phyloP scores from a whole-genome alignment of 129 eudicot species.

The Flaveria robusta region DNA sequence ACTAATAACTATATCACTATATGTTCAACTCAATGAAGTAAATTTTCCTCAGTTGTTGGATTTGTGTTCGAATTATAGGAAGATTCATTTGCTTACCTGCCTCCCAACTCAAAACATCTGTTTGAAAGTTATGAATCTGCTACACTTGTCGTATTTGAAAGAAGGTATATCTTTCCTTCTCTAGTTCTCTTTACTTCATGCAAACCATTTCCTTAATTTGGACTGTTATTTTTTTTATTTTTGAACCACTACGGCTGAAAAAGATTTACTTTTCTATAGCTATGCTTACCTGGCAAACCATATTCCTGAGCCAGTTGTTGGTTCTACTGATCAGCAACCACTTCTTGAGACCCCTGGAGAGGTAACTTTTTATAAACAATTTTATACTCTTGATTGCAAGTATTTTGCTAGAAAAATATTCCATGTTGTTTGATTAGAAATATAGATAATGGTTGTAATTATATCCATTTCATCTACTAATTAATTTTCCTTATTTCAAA shows the following conservation, averaged over 20 bases:
- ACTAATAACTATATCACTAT: neutral
- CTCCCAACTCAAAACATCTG: conserved; percentile 68
- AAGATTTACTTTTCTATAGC: conserved; percentile 38
- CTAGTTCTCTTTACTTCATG: neutral
- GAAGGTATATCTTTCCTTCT: conserved; percentile 50
- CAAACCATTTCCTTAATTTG: neutral
- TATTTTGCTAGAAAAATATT: neutral
- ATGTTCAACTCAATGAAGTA: neutral
- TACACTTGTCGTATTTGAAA: conserved; percentile 80
- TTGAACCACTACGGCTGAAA: conserved; percentile 16
- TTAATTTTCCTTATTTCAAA: neutral
- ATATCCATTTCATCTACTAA: conserved; percentile 8
- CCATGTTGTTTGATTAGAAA: neutral
- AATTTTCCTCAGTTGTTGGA: conserved; percentile 10
- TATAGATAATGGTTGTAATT: conserved; percentile 15
- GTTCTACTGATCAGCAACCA: conserved; percentile 78
- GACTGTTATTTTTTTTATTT: neutral
- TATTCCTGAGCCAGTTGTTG: conserved; percentile 59
- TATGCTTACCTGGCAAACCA: conserved; percentile 59
- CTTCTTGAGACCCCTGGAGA: conserved; percentile 98
- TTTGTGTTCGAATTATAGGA: conserved; percentile 52
- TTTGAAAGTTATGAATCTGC: conserved; percentile 62
- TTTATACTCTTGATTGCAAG: too few species aligned
- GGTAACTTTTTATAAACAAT: conserved; percentile 32
- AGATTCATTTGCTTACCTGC: conserved; percentile 86